phyloP scores from a whole-genome alignment of 768 basidiomycete genomes.

The Sistotremastrum niveocremeum region DNA sequence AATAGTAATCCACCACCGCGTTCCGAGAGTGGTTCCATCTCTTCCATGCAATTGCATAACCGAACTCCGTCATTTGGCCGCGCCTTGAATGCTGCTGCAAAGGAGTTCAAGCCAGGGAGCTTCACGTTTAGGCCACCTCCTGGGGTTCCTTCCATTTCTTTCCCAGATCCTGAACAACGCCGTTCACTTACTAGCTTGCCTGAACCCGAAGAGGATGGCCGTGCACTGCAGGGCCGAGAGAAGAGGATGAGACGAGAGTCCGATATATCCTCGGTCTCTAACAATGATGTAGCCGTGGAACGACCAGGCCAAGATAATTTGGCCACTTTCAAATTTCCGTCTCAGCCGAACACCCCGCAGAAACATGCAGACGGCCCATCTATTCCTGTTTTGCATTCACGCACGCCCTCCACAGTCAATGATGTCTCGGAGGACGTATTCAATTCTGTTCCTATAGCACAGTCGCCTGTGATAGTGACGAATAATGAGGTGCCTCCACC shows the following conservation, averaged over 20 bases:
- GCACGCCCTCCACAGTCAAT: neutral
- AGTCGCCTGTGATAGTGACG: neutral
- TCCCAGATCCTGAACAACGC: conserved; percentile 15
- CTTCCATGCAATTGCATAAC: conserved; percentile 14
- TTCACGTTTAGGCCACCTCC: conserved; percentile 70
- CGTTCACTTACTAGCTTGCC: conserved; percentile 30
- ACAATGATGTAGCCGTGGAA: conserved; percentile 35
- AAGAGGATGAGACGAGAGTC: conserved; percentile 59
- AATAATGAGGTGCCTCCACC: neutral
- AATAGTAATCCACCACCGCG: no score
- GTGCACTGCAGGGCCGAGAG: conserved; percentile 58
- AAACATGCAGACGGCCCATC: conserved; percentile 5
- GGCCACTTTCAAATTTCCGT: conserved; percentile 68
- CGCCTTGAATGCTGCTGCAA: conserved; percentile 66
- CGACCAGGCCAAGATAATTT: conserved; percentile 35
- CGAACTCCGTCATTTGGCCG: conserved; percentile 40
- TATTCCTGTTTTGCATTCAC: neutral
- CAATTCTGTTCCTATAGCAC: neutral
- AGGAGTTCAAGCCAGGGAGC: conserved; percentile 64
- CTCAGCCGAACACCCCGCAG: conserved; percentile 33
- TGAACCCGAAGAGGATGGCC: conserved; percentile 14
- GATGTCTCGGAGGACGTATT: neutral
- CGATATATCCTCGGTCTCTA: conserved; percentile 14
- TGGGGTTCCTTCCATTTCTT: conserved; percentile 47
- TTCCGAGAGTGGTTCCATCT: no score